These are phyloP conservation scores for Lecanicillium sp. DNA, from an alignment of 2,329 filamentous ascomycete genomes.

Conservation along the genomic window DNA sequence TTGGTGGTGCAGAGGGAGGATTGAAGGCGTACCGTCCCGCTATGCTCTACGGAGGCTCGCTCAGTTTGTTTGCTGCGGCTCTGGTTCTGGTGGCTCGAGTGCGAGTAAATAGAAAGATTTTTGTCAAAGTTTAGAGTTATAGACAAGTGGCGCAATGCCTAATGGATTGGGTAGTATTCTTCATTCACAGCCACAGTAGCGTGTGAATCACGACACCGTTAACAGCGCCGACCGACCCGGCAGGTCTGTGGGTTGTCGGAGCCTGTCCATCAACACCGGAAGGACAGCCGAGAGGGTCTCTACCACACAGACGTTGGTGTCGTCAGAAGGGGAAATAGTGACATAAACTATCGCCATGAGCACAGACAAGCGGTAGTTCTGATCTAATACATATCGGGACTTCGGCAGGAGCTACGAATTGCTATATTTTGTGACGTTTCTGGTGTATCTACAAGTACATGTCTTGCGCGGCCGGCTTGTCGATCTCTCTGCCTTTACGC, in stretches of 20 bases:
- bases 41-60: conserved; percentile 52
- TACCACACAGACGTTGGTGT: background rate
- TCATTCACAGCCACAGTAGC: too few species aligned
- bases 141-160: too few species aligned
- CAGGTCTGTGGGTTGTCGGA: too few species aligned
- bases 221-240: too few species aligned
- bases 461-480: background rate
- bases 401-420: too few species aligned
- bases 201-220: too few species aligned
- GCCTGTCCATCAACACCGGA: too few species aligned
- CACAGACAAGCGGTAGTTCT: background rate
- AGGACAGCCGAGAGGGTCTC: too few species aligned
- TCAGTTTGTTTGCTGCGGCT: conserved; percentile 36
- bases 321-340: background rate
- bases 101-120: conserved; percentile 27
- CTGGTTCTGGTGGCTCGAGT: conserved; percentile 34
- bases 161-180: too few species aligned
- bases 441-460: too few species aligned
- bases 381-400: background rate
- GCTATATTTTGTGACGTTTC: too few species aligned
- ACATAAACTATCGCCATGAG: background rate
- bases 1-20: conserved; percentile 39
- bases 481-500: conserved; percentile 6
- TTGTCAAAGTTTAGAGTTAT: conserved; percentile 21
- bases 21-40: conserved; percentile 48